These are phyloP conservation scores for Agaricales sp. DNA, from an alignment of 1,284 basidiomycete species.

Conservation along the genomic window DNA sequence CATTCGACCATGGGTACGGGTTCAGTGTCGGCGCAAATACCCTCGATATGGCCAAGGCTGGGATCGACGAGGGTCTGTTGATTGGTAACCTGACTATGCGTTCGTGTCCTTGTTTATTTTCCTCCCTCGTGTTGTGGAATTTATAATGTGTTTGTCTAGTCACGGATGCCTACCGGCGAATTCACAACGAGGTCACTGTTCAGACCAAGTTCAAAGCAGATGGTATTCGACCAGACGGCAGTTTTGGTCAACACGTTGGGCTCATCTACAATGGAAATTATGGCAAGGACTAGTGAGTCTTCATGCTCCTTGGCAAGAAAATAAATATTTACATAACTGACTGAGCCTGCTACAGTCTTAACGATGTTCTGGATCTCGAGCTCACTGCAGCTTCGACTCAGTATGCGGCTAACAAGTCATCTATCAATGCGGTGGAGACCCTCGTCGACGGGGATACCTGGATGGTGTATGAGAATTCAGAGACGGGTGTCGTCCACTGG, in stretches of 20 bases:
- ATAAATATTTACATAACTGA: not conserved
- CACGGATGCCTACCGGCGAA: conserved; percentile 23
- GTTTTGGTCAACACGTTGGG: conserved; percentile 24
- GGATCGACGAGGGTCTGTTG: conserved; percentile 27
- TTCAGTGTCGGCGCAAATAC: conserved; percentile 36
- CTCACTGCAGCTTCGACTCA: conserved; percentile 30
- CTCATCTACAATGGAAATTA: conserved; percentile 26
- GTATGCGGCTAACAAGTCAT: conserved; percentile 22
- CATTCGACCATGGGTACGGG: conserved; percentile 27
- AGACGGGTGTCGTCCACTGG: conserved; percentile 32
- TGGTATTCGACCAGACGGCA: conserved; percentile 25
- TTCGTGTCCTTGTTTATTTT: not conserved
- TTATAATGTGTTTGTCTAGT: too few species aligned
- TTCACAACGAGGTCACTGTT: conserved; percentile 25
- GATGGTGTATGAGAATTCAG: conserved; percentile 37
- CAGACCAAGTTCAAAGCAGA: conserved; percentile 15
- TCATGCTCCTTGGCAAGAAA: not conserved
- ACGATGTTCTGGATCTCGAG: conserved; percentile 29
- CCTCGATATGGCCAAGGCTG: conserved; percentile 31
- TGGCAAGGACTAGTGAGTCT: conserved; percentile 21
- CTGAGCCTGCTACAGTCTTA: conserved; percentile 16
- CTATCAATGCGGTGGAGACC: conserved; percentile 24
- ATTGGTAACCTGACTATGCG: conserved; percentile 19
- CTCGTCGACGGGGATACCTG: conserved; percentile 31
- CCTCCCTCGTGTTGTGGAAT: too few species aligned